Evolutionary conservation across 164 flowering plant species (phyloP).

Genomic region (Cinnamomum micranthum): DNA sequence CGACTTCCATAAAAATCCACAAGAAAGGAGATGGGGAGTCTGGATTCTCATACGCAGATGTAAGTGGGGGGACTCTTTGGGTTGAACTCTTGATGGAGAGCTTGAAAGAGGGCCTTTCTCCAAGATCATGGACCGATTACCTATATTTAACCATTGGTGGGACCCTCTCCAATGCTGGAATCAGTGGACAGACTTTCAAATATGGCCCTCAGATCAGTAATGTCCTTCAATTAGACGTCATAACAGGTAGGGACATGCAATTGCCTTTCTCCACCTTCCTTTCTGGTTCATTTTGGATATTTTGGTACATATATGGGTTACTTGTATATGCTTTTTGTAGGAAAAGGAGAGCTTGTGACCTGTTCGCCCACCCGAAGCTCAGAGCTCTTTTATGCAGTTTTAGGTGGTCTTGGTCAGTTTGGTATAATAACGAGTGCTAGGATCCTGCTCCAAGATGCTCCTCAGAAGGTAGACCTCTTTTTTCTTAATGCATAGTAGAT

Average conservation of each 20-base stretch:
- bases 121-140: constrained; percentile 48
- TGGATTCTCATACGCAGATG: constrained; percentile 33
- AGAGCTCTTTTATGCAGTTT: constrained; percentile 40
- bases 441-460: constrained; percentile 35
- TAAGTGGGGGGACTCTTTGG: constrained; percentile 42
- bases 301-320: not conserved
- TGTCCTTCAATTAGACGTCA: constrained; percentile 38
- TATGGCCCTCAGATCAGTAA: constrained; percentile 48
- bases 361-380: constrained; percentile 31
- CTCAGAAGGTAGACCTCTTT: constrained; percentile 23
- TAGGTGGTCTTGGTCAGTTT: constrained; percentile 55
- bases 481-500: not conserved
- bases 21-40: constrained; percentile 3
- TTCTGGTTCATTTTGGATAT: not conserved
- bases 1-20: constrained; percentile 23
- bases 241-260: constrained; percentile 29
- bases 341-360: constrained; percentile 35
- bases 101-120: constrained; percentile 33
- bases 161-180: constrained; percentile 50
- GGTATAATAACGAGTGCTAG: constrained; percentile 51
- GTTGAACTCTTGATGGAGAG: constrained; percentile 32
- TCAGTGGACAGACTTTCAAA: constrained; percentile 46
- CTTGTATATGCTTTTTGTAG: constrained; percentile 10
- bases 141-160: constrained; percentile 40
- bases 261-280: not conserved